Conservation (phyloP, 106 monocot species). For the Ottelia alismoides region DNA sequence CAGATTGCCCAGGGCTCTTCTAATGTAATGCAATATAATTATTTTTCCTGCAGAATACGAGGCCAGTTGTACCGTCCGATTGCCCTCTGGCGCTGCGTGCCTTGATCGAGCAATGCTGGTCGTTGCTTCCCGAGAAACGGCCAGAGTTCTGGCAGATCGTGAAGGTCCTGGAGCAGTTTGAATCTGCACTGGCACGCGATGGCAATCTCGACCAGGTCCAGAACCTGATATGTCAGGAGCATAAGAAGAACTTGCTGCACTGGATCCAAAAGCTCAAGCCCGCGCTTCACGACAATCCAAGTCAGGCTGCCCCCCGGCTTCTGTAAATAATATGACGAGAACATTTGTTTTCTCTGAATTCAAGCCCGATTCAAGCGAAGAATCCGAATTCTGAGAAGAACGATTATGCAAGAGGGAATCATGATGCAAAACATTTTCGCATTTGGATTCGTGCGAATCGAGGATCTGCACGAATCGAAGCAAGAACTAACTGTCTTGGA, state of each 20-base stretch:
- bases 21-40: not conserved
- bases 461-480: too few species aligned
- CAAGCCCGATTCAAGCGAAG: too few species aligned
- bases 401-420: too few species aligned
- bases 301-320: too few species aligned
- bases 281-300: too few species aligned
- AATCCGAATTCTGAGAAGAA: too few species aligned
- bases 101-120: constrained; percentile 64
- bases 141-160: constrained; percentile 70
- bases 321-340: too few species aligned
- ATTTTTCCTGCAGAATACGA: constrained; percentile 31
- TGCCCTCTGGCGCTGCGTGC: constrained; percentile 29
- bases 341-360: too few species aligned
- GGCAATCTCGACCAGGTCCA: constrained; percentile 24
- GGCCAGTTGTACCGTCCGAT: constrained; percentile 36
- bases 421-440: too few species aligned
- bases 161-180: constrained; percentile 55
- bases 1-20: not conserved
- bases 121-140: constrained; percentile 43
- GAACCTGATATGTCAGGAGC: constrained; percentile 23
- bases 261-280: constrained; percentile 51
- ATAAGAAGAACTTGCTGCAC: constrained; percentile 24
- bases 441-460: too few species aligned
- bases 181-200: constrained; percentile 26
- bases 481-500: too few species aligned